Base-by-base conservation (phyloP, 2,329 filamentous ascomycete genomes). In the Huntiella savannae region DNA sequence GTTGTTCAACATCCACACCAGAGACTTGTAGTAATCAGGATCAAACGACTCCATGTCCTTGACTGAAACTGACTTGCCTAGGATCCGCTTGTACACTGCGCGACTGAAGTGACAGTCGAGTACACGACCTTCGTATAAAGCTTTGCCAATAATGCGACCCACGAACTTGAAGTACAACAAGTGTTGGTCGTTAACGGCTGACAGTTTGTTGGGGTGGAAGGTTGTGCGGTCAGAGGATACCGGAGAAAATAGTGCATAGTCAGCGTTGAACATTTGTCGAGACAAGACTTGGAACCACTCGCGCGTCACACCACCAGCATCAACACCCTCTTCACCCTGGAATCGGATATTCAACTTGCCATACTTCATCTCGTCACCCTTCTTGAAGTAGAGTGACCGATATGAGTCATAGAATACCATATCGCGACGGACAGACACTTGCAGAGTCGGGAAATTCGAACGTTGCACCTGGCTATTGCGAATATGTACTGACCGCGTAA, bases 21-120 rank as follows among this genome's bases (percentile, higher is more conserved):
- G 72, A 11, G 88, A 96, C 62, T 96, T 98, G 75, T 96, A 95
- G 66, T 98, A 98, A 57, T 98, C 88, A 3, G 93, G 79, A 60
- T 98, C 91, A 51, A 98, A 82, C 16, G 87, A 95, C 62, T 98
- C 91, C 86, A 98, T 96, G 57, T 98, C 91, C 67, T 98, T 98
- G 62, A 98, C 82, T 6, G 87, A 95, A 36, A 96, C 88, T 3
- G 84, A 77, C 60, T 92, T 93, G 59, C 91, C 84, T 22, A 98
- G 75, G 53, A 98, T 95, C 54, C 85, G 82, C 68, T 96, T 96
- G 71, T 98, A 98, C 44, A 98, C 88, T 11, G 92, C 92, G 58
- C 91, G 79, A 64, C 88, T 96, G 68, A 98, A 98, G 70, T 96
- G 93, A 62, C 91, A 98, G 62, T 98, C 91, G 28, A 98, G 77